phyloP scores from a whole-genome alignment of 202 grass and related monocot species.

The Alloteropsis angusta region DNA sequence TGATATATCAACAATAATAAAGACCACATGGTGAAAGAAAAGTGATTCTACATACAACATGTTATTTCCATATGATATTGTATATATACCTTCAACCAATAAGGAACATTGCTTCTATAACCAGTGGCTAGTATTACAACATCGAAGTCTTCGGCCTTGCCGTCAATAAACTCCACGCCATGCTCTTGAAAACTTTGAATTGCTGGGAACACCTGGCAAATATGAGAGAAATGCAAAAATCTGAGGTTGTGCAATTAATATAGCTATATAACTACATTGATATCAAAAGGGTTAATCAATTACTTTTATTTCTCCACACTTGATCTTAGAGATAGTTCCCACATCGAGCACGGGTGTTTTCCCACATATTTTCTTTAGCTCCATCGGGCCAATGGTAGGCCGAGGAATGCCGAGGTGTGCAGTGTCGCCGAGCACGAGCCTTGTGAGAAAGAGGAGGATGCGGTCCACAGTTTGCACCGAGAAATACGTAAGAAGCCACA shows the following conservation, averaged over 20 bases:
- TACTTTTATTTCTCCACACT: constrained; percentile 67
- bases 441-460: constrained; percentile 39
- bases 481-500: constrained; percentile 50
- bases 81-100: constrained; percentile 80
- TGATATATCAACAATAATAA: neutral
- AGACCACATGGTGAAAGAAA: neutral
- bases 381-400: constrained; percentile 60
- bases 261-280: no score
- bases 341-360: constrained; percentile 90
- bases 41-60: neutral
- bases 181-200: constrained; percentile 42
- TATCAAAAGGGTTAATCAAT: neutral
- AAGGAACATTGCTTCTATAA: constrained; percentile 74
- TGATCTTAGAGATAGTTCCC: constrained; percentile 61
- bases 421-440: constrained; percentile 53
- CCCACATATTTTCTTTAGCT: constrained; percentile 50
- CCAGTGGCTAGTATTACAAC: constrained; percentile 70
- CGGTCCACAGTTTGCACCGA: constrained; percentile 39
- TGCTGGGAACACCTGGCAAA: constrained; percentile 42
- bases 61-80: neutral
- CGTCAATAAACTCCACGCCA: constrained; percentile 59
- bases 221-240: neutral
- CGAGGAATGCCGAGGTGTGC: constrained; percentile 42
- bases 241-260: neutral
- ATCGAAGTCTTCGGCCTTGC: constrained; percentile 47